phyloP scores from a whole-genome alignment of 179 eudicot genomes.

The Monotropa hypopitys region DNA sequence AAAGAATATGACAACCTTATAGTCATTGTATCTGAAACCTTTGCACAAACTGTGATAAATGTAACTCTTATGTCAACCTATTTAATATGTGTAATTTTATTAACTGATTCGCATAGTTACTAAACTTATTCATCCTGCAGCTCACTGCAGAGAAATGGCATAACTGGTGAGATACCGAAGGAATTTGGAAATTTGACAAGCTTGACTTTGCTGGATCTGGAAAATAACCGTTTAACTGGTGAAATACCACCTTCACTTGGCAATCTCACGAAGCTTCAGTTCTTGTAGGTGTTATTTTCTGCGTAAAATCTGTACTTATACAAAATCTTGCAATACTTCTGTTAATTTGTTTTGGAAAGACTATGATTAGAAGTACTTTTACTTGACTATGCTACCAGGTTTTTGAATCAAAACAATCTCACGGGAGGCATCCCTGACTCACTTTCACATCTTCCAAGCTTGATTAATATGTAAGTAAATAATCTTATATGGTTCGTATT shows the following conservation, averaged over 20 bases:
- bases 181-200: constrained; percentile 68
- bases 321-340: background rate
- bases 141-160: constrained; percentile 59
- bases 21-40: background rate
- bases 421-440: constrained; percentile 74
- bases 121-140: constrained; percentile 31
- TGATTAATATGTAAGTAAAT: constrained; percentile 63
- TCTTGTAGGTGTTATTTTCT: constrained; percentile 55
- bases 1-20: background rate
- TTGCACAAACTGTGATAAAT: background rate
- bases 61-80: background rate
- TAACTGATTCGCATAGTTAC: constrained; percentile 3
- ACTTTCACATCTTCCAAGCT: constrained; percentile 42
- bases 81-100: background rate
- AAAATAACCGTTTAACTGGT: constrained; percentile 60
- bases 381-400: constrained; percentile 33
- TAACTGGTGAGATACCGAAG: constrained; percentile 66
- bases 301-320: constrained; percentile 1
- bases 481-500: background rate
- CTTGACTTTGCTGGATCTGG: constrained; percentile 72
- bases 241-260: constrained; percentile 83
- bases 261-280: constrained; percentile 62
- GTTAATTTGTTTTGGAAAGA: constrained; percentile 4
- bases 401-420: constrained; percentile 62
- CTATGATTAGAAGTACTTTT: constrained; percentile 1